Percentiles rank a stretch among this genome's conserved stretches.
phyloP scores from a whole-genome alignment of 225 moss, liverwort and hornwort genomes.

The Marchantia polymorpha region DNA sequence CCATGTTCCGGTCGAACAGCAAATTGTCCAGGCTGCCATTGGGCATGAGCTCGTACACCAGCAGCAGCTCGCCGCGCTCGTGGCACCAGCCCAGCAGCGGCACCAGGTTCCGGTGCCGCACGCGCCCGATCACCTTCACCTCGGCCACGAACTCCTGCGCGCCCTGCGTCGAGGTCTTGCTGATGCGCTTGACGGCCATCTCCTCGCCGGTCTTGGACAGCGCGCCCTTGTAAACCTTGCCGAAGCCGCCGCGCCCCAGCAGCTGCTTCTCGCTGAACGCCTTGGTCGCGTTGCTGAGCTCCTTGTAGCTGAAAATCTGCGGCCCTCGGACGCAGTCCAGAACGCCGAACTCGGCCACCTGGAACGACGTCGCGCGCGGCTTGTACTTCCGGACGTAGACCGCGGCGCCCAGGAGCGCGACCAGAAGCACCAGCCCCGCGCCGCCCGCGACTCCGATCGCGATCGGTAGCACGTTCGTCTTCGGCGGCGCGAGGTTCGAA shows the following conservation, averaged over 20 bases:
- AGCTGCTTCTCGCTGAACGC: conserved; percentile 23
- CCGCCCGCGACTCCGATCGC: not conserved
- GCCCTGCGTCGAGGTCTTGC: conserved; percentile 22
- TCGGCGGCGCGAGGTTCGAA: not conserved
- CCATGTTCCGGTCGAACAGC: conserved; percentile 1
- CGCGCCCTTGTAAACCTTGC: conserved; percentile 19
- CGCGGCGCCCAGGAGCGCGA: not conserved
- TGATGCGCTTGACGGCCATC: conserved; percentile 26
- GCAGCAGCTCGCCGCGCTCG: conserved; percentile 18
- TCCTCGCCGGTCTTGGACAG: not conserved
- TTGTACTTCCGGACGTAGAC: not conserved
- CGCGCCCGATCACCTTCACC: conserved; percentile 24
- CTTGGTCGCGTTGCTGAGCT: conserved; percentile 21
- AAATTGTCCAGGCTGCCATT: conserved; percentile 31
- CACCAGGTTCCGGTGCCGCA: conserved; percentile 27
- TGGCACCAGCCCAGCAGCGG: conserved; percentile 32
- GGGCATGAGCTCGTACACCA: conserved; percentile 33
- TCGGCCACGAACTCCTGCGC: conserved; percentile 20
- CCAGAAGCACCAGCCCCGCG: not conserved
- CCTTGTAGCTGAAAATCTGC: conserved; percentile 20
- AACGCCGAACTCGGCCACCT: not conserved
- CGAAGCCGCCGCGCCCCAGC: conserved; percentile 28
- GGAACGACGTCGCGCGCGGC: not conserved
- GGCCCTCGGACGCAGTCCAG: conserved; percentile 15
- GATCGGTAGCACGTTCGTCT: not conserved